Percentiles rank a stretch among this genome's conserved stretches.
These are phyloP conservation scores for Babesia ovata DNA, from an alignment of 169 alveolate genomes.

Conservation along the genomic window DNA sequence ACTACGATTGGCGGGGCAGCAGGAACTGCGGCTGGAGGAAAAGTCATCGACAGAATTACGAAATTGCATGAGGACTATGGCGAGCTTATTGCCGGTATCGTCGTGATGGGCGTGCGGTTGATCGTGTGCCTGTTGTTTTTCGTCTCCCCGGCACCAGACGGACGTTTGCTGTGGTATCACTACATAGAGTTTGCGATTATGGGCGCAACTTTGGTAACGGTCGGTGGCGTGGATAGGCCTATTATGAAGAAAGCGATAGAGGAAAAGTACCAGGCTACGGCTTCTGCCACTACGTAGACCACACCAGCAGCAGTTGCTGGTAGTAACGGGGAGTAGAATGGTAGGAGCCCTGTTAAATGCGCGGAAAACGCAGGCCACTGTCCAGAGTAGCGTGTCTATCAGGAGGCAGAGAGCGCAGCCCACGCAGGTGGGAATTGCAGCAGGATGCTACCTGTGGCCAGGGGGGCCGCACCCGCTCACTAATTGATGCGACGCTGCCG, in stretches of 20 bases:
- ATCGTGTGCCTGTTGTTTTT: slow-evolving; percentile 72
- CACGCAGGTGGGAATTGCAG: too few relatives aligned
- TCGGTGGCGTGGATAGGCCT: slow-evolving; percentile 88
- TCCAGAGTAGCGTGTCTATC: too few relatives aligned
- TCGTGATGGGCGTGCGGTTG: slow-evolving; percentile 74
- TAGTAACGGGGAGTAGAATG: too few relatives aligned
- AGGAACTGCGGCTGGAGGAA: slow-evolving; percentile 89
- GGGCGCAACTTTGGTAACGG: slow-evolving; percentile 88
- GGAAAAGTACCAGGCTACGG: slow-evolving; percentile 87
- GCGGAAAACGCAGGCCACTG: too few relatives aligned
- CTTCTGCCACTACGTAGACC: slow-evolving; percentile 27
- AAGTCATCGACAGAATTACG: slow-evolving; percentile 79
- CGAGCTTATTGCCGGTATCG: slow-evolving; percentile 82
- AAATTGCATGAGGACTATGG: slow-evolving; percentile 82
- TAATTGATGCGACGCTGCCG: too few relatives aligned
- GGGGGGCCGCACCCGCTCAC: too few relatives aligned
- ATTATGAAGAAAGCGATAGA: slow-evolving; percentile 85
- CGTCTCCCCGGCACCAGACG: slow-evolving; percentile 65
- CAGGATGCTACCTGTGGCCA: too few relatives aligned
- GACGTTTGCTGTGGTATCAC: slow-evolving; percentile 51
- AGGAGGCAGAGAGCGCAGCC: too few relatives aligned
- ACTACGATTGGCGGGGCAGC: slow-evolving; percentile 84
- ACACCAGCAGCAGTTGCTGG: too few relatives aligned
- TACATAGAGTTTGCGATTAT: slow-evolving; percentile 72
- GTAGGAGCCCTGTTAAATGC: too few relatives aligned